Percentiles rank a stretch among this genome's conserved stretches.
phyloP scores from a whole-genome alignment of 2,329 filamentous ascomycete genomes.

The Leptographium wingfieldii region DNA sequence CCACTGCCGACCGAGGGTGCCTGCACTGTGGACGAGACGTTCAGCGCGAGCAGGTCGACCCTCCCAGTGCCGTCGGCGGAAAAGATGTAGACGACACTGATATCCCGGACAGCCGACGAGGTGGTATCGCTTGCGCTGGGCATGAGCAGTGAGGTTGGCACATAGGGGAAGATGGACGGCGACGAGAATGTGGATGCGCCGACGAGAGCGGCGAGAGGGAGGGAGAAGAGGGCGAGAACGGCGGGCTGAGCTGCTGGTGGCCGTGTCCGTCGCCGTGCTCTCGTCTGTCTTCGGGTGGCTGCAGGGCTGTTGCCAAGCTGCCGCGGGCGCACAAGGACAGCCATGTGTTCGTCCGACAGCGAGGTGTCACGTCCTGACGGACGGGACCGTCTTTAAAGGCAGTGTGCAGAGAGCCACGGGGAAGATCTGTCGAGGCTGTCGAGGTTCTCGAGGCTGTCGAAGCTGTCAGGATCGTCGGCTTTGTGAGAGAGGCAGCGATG shows the following conservation, averaged over 20 bases:
- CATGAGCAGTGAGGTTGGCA: slow-evolving; percentile 60
- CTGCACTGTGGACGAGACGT: slow-evolving; percentile 47
- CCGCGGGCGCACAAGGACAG: neutral
- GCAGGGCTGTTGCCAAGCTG: neutral
- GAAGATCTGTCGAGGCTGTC: neutral
- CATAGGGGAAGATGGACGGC: slow-evolving; percentile 54
- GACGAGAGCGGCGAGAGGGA: neutral
- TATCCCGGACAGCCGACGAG: neutral
- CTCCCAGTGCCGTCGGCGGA: slow-evolving; percentile 31
- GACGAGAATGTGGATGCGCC: slow-evolving; percentile 12
- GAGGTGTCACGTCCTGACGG: neutral
- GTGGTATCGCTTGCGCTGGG: slow-evolving; percentile 28
- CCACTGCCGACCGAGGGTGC: slow-evolving; percentile 24
- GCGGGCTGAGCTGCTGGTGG: neutral
- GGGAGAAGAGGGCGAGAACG: slow-evolving; percentile 2
- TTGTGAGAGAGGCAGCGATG: neutral
- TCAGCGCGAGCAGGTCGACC: slow-evolving; percentile 48
- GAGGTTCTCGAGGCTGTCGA: no score
- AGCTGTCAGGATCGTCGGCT: no score
- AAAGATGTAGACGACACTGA: slow-evolving; percentile 56
- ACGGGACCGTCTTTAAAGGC: no score
- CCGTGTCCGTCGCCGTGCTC: neutral
- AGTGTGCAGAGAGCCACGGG: neutral
- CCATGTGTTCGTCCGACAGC: neutral
- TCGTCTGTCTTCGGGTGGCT: neutral